Evolutionary conservation across 371 early-diverging fungal species (phyloP), one percentile per base, ranked within the genome.

Genomic region (Mucor mucedo): DNA sequence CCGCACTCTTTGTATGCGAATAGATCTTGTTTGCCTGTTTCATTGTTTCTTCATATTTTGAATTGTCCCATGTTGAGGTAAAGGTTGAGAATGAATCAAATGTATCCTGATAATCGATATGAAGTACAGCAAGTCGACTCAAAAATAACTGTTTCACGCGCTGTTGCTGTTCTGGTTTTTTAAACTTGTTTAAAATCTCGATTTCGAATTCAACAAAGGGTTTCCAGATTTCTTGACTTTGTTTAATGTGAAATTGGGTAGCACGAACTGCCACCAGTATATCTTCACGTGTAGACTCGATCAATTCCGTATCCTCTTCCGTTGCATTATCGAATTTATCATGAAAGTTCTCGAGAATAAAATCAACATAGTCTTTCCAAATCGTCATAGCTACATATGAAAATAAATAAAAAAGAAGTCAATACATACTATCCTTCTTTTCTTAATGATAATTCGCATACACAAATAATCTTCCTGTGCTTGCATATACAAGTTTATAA

Each of bases 41-140:
- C 85, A 93, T 77, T 16, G 58, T 84, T 11, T 65, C 61, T 65
- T 88, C 89, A 58, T 91, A 93, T 5, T 84, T 72, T 2, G 45
- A 69, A 62, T 85, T 72, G 44, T 83, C 83, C 55, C 70, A 76
- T 6, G 53, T 66, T 11, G 86, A 86, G 54, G 88, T 85, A 60
- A 91, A 89, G 30, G 75, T 74, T 0, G 92, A 92, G 70, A 88
- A 92, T 54, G 71, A 69, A 27, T 65, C 72, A 60, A 90, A 92
- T 6, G 93, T 92, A 10, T 82, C 78, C 21, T 83, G 85, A 38
- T 85, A 72, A 38, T 78, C 68, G 14, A 74, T 64, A 52, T 90
- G 91, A 14, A 88, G 78, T 0, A 66, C 57, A 5, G 62, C 58
- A 30, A 90, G 65, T 40, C 91, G 76, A 10, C 77, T 68, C 6